Percentiles rank a stretch among this genome's conserved stretches.
phyloP scores from a whole-genome alignment of 2,329 filamentous ascomycete species.

The Waltergamsia citrina region DNA sequence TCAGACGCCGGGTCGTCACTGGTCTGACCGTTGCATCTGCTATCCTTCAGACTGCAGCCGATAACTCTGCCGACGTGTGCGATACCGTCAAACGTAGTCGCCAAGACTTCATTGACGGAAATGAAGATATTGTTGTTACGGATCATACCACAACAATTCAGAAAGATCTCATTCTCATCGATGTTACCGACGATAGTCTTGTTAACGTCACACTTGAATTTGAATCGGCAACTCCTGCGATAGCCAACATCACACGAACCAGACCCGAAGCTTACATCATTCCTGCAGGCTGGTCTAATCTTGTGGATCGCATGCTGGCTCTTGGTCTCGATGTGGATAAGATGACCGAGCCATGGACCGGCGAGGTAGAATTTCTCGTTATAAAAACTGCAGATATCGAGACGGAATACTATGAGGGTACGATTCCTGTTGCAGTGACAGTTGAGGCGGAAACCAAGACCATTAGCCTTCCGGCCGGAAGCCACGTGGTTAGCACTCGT shows the following conservation, averaged over 20 bases:
- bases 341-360: constrained; percentile 10
- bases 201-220: constrained; percentile 16
- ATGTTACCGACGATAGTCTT: constrained; percentile 13
- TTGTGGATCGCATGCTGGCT: constrained; percentile 14
- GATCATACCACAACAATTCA: constrained; percentile 12
- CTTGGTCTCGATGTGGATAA: constrained; percentile 15
- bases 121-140: constrained; percentile 16
- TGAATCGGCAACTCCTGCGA: constrained; percentile 16
- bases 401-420: constrained; percentile 15
- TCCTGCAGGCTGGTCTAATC: constrained; percentile 15
- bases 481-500: constrained; percentile 18
- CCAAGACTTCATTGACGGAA: constrained; percentile 14
- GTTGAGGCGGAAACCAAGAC: constrained; percentile 8
- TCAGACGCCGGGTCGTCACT: constrained; percentile 16
- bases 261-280: constrained; percentile 19
- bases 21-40: constrained; percentile 16
- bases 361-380: constrained; percentile 16
- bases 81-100: constrained; percentile 13
- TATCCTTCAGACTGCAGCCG: constrained; percentile 17
- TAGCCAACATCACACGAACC: constrained; percentile 17
- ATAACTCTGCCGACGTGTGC: constrained; percentile 16
- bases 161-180: constrained; percentile 14
- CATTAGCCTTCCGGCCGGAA: constrained; percentile 14
- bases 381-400: constrained; percentile 11
- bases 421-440: constrained; percentile 11